Evolutionary conservation across 164 flowering plant species (phyloP).

Genomic region (Berberis thunbergii): DNA sequence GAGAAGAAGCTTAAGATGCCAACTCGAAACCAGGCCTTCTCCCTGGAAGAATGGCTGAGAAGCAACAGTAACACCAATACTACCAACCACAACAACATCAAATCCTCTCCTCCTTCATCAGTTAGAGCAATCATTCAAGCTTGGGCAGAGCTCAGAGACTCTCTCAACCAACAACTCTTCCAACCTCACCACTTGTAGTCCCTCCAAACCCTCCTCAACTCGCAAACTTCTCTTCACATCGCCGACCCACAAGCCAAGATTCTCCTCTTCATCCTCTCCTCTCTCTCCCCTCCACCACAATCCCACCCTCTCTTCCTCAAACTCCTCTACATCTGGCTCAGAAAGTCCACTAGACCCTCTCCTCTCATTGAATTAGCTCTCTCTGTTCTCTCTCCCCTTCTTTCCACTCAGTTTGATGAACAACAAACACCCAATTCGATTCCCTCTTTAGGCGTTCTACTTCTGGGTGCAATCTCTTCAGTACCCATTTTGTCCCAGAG

Average conservation of each 20-base stretch:
- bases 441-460: constrained; percentile 41
- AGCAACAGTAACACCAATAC: constrained; percentile 18
- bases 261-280: constrained; percentile 53
- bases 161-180: constrained; percentile 30
- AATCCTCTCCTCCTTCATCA: constrained; percentile 34
- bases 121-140: constrained; percentile 73
- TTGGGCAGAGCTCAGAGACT: constrained; percentile 80
- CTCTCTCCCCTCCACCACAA: constrained; percentile 33
- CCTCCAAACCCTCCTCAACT: constrained; percentile 42
- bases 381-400: constrained; percentile 25
- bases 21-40: constrained; percentile 34
- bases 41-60: constrained; percentile 75
- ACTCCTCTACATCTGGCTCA: constrained; percentile 79
- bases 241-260: constrained; percentile 92
- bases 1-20: no score
- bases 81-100: no score
- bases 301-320: constrained; percentile 52
- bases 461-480: constrained; percentile 58
- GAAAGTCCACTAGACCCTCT: constrained; percentile 65
- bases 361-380: constrained; percentile 43
- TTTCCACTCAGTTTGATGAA: constrained; percentile 13
- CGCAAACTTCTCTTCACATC: constrained; percentile 54
- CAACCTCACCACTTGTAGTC: constrained; percentile 38
- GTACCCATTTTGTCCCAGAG: constrained; percentile 34
- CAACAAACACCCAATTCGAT: constrained; percentile 12